Conservation (phyloP, 202 grass and related monocot species). For the Zoysia matrella region DNA sequence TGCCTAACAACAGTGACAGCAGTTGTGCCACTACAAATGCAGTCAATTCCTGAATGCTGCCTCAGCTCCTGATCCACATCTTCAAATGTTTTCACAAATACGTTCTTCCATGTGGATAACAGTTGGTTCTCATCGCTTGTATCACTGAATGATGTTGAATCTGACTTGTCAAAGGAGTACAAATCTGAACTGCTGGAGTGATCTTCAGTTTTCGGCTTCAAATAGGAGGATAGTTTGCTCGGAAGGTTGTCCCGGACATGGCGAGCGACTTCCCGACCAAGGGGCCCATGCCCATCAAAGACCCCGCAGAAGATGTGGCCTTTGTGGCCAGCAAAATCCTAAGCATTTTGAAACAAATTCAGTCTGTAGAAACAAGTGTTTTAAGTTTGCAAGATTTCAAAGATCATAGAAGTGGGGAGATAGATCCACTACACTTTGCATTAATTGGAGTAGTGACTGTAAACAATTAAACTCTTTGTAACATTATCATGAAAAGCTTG, state of each 20-base stretch:
- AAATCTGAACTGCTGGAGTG: slow-evolving; percentile 1
- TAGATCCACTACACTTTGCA: background rate
- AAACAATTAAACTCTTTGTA: background rate
- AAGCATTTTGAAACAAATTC: slow-evolving; percentile 14
- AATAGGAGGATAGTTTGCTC: slow-evolving; percentile 50
- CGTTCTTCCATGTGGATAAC: slow-evolving; percentile 57
- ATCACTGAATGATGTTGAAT: slow-evolving; percentile 29
- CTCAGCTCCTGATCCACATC: slow-evolving; percentile 73
- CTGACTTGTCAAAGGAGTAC: slow-evolving; percentile 41
- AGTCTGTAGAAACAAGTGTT: background rate
- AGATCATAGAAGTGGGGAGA: background rate
- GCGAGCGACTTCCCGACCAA: slow-evolving; percentile 69
- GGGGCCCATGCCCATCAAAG: slow-evolving; percentile 80
- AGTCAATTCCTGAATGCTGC: slow-evolving; percentile 63
- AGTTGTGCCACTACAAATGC: slow-evolving; percentile 88
- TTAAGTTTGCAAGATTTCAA: background rate
- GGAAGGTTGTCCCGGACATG: slow-evolving; percentile 66
- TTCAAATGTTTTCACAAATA: slow-evolving; percentile 67
- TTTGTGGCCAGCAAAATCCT: slow-evolving; percentile 76
- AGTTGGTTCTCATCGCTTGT: slow-evolving; percentile 26
- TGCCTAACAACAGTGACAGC: slow-evolving; percentile 65
- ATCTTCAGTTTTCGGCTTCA: slow-evolving; percentile 26
- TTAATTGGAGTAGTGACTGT: background rate
- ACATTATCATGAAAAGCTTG: background rate
- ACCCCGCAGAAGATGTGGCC: slow-evolving; percentile 72